A percentile compares a stretch with the other conserved stretches of the same genome.
phyloP scores from a whole-genome alignment of 371 early-diverging fungal genomes.

The Haplosporangium sp. region DNA sequence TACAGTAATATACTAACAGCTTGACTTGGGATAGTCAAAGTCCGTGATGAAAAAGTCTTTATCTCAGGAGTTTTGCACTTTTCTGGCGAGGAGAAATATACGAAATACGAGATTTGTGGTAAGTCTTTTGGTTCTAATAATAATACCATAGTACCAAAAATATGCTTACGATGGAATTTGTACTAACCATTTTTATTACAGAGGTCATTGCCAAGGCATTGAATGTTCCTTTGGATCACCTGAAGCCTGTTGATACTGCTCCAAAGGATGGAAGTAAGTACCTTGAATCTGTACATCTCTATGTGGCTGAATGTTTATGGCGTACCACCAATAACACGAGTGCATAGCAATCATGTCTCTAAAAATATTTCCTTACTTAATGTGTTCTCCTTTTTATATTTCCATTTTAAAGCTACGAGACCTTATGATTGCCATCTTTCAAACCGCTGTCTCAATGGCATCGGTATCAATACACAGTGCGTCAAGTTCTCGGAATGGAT shows the following conservation, averaged over 20 bases:
- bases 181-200: conserved; percentile 17
- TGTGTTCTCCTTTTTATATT: conserved; percentile 25
- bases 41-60: conserved; percentile 57
- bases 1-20: too few species aligned
- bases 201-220: conserved; percentile 65
- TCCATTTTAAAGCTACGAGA: conserved; percentile 59
- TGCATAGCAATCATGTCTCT: neutral
- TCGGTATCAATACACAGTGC: conserved; percentile 63
- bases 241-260: conserved; percentile 64
- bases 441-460: conserved; percentile 63
- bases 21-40: conserved; percentile 46
- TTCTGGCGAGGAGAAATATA: conserved; percentile 69
- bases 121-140: conserved; percentile 24
- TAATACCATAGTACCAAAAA: neutral
- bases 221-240: conserved; percentile 63
- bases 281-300: neutral
- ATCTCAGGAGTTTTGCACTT: conserved; percentile 79
- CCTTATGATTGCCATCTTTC: conserved; percentile 77
- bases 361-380: conserved; percentile 1
- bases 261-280: conserved; percentile 51
- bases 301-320: neutral
- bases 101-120: conserved; percentile 87
- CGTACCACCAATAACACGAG: neutral
- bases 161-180: neutral
- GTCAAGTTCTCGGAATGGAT: conserved; percentile 73